These are phyloP conservation scores for Corylus avellana DNA, from an alignment of 306 rosid genomes.

Conservation along the genomic window DNA sequence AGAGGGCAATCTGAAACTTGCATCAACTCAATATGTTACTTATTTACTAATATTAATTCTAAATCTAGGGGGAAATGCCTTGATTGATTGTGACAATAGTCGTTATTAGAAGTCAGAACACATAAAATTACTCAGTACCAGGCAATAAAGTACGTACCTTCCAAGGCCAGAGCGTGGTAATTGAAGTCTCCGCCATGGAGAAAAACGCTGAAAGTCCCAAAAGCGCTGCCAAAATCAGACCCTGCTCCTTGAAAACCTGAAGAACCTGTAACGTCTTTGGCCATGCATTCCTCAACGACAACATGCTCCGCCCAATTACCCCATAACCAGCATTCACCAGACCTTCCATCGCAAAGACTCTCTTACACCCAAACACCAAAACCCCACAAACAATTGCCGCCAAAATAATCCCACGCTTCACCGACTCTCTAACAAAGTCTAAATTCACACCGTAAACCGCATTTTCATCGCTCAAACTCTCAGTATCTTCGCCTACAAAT, in stretches of 20 bases:
- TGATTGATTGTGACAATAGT: not conserved
- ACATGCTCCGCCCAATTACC: constrained; percentile 65
- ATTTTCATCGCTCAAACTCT: constrained; percentile 30
- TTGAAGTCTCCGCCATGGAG: constrained; percentile 99
- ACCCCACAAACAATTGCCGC: constrained; percentile 71
- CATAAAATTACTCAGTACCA: not conserved
- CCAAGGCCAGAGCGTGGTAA: constrained; percentile 99
- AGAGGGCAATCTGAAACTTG: not conserved
- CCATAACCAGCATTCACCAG: constrained; percentile 70
- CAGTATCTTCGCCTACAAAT: constrained; percentile 36
- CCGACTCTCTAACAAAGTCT: constrained; percentile 39
- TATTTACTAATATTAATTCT: not conserved
- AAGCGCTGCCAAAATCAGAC: constrained; percentile 75
- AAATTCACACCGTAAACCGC: constrained; percentile 37
- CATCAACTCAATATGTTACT: not conserved
- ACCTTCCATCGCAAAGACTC: constrained; percentile 70
- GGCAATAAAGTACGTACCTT: constrained; percentile 50
- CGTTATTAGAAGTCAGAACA: not conserved
- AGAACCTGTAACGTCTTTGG: constrained; percentile 75
- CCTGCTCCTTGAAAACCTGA: constrained; percentile 86
- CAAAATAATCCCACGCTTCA: constrained; percentile 60
- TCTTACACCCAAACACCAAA: constrained; percentile 58
- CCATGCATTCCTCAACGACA: constrained; percentile 77
- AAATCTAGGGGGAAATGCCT: not conserved
- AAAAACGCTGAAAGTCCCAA: constrained; percentile 95